phyloP scores from a whole-genome alignment of 2,329 filamentous ascomycete genomes.

The Sphaerulina vaccinii region DNA sequence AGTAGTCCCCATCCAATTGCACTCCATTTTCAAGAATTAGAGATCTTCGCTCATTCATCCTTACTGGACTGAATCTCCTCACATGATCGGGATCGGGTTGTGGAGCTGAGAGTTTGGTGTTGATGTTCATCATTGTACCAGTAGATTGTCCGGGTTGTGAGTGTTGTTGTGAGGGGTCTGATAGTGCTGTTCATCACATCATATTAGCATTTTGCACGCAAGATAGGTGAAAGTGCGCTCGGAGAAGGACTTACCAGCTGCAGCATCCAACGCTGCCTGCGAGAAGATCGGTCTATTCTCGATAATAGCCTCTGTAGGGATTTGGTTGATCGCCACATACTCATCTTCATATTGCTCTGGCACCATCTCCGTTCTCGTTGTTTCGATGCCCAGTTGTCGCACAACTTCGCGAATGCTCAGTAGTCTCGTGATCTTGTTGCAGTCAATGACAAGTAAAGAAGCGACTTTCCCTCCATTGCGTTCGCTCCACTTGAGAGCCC shows the following conservation, averaged over 20 bases:
- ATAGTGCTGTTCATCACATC: too few species aligned
- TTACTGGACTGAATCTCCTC: conserved; percentile 5
- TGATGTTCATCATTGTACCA: too few species aligned
- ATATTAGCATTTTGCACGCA: not conserved
- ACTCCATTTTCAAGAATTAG: conserved; percentile 8
- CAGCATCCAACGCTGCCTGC: conserved; percentile 4
- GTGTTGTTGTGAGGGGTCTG: too few species aligned
- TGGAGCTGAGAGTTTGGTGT: not conserved
- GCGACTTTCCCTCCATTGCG: conserved; percentile 9
- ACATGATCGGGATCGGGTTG: not conserved
- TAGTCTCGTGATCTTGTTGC: conserved; percentile 16
- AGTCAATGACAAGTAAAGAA: conserved; percentile 10
- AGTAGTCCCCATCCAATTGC: not conserved
- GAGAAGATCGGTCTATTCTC: conserved; percentile 1
- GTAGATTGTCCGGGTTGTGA: too few species aligned
- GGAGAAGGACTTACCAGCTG: not conserved
- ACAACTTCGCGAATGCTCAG: conserved; percentile 17
- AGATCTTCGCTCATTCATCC: not conserved
- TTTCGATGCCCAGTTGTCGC: conserved; percentile 1
- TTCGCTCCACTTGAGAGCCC: conserved; percentile 15
- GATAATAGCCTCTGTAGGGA: conserved; percentile 16
- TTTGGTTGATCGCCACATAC: conserved; percentile 17
- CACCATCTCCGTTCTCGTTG: too few species aligned
- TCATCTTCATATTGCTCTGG: conserved; percentile 14
- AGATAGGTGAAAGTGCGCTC: not conserved